Base-by-base conservation (phyloP, 164 flowering plant genomes). In the Vitis rupestris region DNA sequence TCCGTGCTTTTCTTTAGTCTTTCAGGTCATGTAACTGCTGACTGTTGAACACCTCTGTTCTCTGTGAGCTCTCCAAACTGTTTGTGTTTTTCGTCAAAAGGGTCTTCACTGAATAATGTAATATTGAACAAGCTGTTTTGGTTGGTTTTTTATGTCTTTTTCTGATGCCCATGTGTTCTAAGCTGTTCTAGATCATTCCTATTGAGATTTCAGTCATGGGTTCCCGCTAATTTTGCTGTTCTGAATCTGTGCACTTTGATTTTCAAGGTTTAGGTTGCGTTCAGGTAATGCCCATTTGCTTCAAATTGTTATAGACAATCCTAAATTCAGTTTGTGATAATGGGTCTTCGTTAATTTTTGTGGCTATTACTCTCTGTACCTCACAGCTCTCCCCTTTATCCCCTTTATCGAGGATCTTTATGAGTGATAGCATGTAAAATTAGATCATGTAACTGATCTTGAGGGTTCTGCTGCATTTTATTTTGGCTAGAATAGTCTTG, bases 301-400 rank as follows among this genome's bases (percentile, higher is more conserved):
- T 80, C 48, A 72, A 52, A 31, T 57, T 73, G 77, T 66, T 61
- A n/a, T 79, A 47, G 71, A 54, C 51, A 12, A 50, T 64, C 17
- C 14, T 44, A 62, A 70, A 68, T 67, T 65, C 73, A 59, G 66
- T 61, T 65, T 70, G 8, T 64, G 50, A 58, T 51, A 50, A 79
- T 79, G 84, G 80, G 75, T 69, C 61, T 63, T 65, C 82, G 85
- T 64, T 82, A 80, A 75, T 74, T 74, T 74, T 66, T 51, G 23
- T 27, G 16, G 67, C 65, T 68, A 2, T 71, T 65, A 65, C 10
- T 60, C 62, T 70, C 54, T 15, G 3, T 50, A 13, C 48, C 56
- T 66, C 50, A 30, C 9, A 15, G 10, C 31, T 59, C 15, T 48
- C 7, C 17, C 16, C 11, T 37, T 8, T 19, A 44, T 44, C 44